Evolutionary conservation across 495 filamentous ascomycete genomes (phyloP).

Genomic region (Talaromyces ruber): DNA sequence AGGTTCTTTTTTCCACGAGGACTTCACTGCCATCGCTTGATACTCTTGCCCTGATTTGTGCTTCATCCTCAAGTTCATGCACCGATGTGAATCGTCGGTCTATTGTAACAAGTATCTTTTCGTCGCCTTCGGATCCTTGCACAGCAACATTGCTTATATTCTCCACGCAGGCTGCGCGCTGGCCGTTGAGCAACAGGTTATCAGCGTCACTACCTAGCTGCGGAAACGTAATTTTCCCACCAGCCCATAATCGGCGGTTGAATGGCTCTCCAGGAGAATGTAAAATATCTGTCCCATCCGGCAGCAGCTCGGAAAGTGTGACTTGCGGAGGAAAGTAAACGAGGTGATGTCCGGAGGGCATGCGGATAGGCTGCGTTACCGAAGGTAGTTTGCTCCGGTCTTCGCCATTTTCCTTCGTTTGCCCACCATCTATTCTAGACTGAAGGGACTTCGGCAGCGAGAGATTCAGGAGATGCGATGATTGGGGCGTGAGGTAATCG

Average conservation of each 20-base stretch:
- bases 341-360: conserved; percentile 51
- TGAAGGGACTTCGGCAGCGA: conserved; percentile 52
- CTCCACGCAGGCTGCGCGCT: conserved; percentile 53
- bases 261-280: conserved; percentile 62
- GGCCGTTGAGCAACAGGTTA: conserved; percentile 36
- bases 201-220: not conserved
- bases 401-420: conserved; percentile 2
- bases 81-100: conserved; percentile 39
- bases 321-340: conserved; percentile 65
- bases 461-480: conserved; percentile 55
- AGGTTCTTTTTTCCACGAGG: conserved; percentile 44
- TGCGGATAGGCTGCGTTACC: conserved; percentile 18
- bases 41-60: conserved; percentile 29
- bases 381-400: conserved; percentile 22
- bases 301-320: conserved; percentile 45
- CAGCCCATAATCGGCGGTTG: conserved; percentile 70
- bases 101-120: conserved; percentile 53
- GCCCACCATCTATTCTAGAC: conserved; percentile 7
- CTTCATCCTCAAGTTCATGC: conserved; percentile 23
- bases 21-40: conserved; percentile 31
- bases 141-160: conserved; percentile 50
- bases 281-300: conserved; percentile 64
- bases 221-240: conserved; percentile 42
- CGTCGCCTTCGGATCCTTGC: conserved; percentile 44
- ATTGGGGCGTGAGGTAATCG: conserved; percentile 57